Base-by-base conservation (phyloP, 371 early-diverging fungal species). In the Syncephalastrum sp. region DNA sequence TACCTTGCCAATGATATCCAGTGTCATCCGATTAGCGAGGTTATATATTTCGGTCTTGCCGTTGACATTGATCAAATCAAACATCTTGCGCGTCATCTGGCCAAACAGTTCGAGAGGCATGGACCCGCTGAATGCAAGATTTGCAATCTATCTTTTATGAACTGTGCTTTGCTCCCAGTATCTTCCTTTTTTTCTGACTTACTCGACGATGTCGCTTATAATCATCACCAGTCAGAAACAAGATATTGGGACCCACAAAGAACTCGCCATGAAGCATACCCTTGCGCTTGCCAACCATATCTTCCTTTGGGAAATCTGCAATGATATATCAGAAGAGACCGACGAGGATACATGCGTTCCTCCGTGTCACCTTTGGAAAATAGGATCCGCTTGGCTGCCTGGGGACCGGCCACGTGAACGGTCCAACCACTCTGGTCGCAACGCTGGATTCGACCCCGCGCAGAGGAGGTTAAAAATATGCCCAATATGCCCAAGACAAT, bases 61-160 rank as follows among this genome's bases (percentile, higher is more conserved):
- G 38, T 33, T 33, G 38, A 33, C 38, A 16, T 69, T 68, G 21
- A 75, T 59, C 1, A 29, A 44, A 0, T 42, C 15, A 50, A 77
- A 72, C 14, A 72, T 12, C 1, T 49, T 51, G 17, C 57, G 54
- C 1, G 61, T 56, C 5, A 66, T 23, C 13, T 47, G n/a, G 5
- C 72, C 74, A 68, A 77, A 74, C 0, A 67, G 7, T 4, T 57
- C 50, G 1, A 72, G 46, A 3, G 74, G 77, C 63, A 77, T 66
- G 1, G 72, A 53, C 12, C 70, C 68, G 42, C 67, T 68, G 45
- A 77, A 77, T 5, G 70, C 77, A n/a, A 72, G 76, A n/a, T 73
- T 80, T 8, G 68, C 67, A 44, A 67, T 6, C 38, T 33, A 10
- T 21, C 2, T 12, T 33, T 33, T 33, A 33, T 33, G 38, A 33